Base-by-base conservation (phyloP, 2,329 filamentous ascomycete species). In the Cladosporium sp. region DNA sequence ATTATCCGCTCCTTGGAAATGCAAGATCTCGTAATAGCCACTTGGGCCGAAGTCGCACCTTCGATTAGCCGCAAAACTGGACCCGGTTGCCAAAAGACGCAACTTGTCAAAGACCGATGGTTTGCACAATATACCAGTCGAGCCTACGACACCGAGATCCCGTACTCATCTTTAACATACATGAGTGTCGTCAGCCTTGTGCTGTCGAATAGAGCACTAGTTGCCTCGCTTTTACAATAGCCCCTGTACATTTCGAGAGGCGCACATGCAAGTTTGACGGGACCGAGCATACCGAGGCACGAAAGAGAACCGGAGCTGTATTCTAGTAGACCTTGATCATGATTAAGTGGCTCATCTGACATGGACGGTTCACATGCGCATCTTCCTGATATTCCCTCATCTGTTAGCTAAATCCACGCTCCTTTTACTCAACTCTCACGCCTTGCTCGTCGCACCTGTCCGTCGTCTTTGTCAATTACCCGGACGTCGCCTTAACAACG, bases 271-370 rank as follows among this genome's bases (percentile, higher is more conserved):
- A 33, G n/a, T 18, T 11, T 8, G 11, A 45, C 15, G 7, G 15
- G 13, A 29, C 7, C 32, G 18, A 15, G 33, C 27, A 36, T 36
- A 12, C 42, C 42, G 35, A 32, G 42, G 42, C 33, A 38, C 42
- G 42, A 45, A 45, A 45, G 42, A 45, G 42, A 45, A 45, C 42
- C 42, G 42, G 42, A 45, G n/a, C 7, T n/a, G n/a, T n/a, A n/a
- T n/a, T n/a, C n/a, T n/a, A n/a, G 35, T 27, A 15, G 35, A 15
- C 18, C 20, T 29, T 33, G 41, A 33, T 18, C 20, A 15, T 12
- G 41, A 43, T 25, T 27, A 20, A 36, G 19, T 36, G 22, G 43
- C 43, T 39, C 43, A 48, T 48, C 22, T 48, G 43, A 32, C 43
- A 27, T 30, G 13, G 9, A 22, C 19, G 38, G 36, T 22, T 25